Percentiles rank a stretch among this genome's conserved stretches.
phyloP scores from a whole-genome alignment of 169 alveolate genomes.

The Theileria luwenshuni region DNA sequence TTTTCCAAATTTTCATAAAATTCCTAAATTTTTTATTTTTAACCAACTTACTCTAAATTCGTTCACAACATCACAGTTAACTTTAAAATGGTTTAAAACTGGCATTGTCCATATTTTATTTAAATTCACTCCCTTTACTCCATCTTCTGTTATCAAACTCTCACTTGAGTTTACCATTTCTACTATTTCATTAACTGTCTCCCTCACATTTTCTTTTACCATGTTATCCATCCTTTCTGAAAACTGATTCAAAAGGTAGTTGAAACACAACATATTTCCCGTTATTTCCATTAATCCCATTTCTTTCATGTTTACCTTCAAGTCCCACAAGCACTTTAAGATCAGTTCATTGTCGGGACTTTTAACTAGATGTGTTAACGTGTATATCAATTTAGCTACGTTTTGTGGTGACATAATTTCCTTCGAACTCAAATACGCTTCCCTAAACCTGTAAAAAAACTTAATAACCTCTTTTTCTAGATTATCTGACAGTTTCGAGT shows the following conservation, averaged over 20 bases:
- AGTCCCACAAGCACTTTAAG: constrained; percentile 57
- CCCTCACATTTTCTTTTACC: constrained; percentile 26
- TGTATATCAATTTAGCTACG: constrained; percentile 30
- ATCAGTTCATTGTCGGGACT: constrained; percentile 32
- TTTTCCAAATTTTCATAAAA: constrained; percentile 15
- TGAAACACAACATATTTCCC: constrained; percentile 49
- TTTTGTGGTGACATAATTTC: constrained; percentile 32
- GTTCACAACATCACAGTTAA: no score
- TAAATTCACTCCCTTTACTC: no score
- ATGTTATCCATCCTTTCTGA: constrained; percentile 21
- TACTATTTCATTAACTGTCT: constrained; percentile 20
- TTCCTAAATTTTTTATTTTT: neutral
- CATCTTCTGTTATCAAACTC: no score
- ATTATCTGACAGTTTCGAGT: constrained; percentile 18
- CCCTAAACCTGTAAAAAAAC: constrained; percentile 41
- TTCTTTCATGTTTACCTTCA: constrained; percentile 52
- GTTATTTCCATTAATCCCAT: constrained; percentile 43
- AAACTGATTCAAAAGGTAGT: constrained; percentile 3
- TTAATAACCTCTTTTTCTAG: constrained; percentile 25
- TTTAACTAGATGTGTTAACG: constrained; percentile 17
- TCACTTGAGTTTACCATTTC: neutral
- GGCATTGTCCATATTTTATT: no score
- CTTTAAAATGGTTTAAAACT: no score
- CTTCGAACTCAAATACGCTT: constrained; percentile 36
- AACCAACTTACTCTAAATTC: neutral